Conservation (phyloP, 192 early-diverging fungal species). For the Coemansia sp. region DNA sequence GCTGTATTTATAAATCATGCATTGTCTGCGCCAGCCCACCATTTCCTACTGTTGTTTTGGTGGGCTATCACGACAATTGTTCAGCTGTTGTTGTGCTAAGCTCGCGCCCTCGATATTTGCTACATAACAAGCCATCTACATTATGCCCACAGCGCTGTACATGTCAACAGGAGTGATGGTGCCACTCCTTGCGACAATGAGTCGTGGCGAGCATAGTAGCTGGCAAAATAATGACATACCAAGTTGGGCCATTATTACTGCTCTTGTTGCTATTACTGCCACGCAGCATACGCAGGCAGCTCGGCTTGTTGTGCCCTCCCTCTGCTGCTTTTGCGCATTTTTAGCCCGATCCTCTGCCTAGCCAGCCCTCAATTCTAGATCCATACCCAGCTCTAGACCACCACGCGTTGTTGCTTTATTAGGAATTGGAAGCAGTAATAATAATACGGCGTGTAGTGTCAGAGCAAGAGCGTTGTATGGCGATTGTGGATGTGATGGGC, state of each 20-base stretch:
- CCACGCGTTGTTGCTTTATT: not conserved
- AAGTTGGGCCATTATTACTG: slow-evolving; percentile 1
- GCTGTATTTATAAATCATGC: not conserved
- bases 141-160: not conserved
- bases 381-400: not conserved
- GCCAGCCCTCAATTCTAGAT: not conserved
- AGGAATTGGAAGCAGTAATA: not conserved
- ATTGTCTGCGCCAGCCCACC: not conserved
- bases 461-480: not conserved
- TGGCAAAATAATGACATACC: not conserved
- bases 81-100: not conserved
- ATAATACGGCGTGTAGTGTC: slow-evolving; percentile 2
- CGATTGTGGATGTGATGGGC: slow-evolving; percentile 3
- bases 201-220: not conserved
- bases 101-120: not conserved
- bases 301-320: not conserved
- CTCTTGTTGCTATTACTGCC: not conserved
- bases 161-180: not conserved
- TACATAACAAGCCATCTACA: not conserved
- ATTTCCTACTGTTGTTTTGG: slow-evolving; percentile 3
- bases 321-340: not conserved
- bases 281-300: not conserved
- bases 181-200: slow-evolving; percentile 1
- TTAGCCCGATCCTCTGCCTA: not conserved
- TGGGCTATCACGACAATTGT: not conserved